phyloP scores from a whole-genome alignment of 1,284 basidiomycete species.

The Ceratobasidium sp. region DNA sequence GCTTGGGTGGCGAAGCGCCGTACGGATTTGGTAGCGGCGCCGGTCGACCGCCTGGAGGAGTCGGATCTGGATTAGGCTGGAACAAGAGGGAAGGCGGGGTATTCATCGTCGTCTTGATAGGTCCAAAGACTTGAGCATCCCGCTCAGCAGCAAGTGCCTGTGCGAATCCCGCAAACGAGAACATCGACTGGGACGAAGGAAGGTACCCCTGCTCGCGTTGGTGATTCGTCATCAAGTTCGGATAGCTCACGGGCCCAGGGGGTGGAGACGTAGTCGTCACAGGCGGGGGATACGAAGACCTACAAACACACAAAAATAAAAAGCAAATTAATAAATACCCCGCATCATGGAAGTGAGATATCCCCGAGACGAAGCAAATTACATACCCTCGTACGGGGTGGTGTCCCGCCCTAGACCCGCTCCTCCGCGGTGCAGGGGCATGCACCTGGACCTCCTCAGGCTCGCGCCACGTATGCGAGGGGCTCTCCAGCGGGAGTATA shows the following conservation, averaged over 20 bases:
- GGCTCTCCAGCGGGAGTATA: constrained; percentile 37
- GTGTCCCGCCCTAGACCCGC: constrained; percentile 5
- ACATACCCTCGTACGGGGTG: constrained; percentile 34
- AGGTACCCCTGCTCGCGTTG: constrained; percentile 74
- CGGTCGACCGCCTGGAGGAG: constrained; percentile 47
- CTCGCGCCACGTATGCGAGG: constrained; percentile 35
- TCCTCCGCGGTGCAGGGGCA: constrained; percentile 22
- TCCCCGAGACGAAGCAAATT: not conserved
- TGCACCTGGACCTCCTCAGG: constrained; percentile 31
- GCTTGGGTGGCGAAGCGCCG: constrained; percentile 46
- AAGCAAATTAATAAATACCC: not conserved
- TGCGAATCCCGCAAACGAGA: constrained; percentile 48
- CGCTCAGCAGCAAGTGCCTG: constrained; percentile 26
- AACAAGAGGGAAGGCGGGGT: constrained; percentile 50
- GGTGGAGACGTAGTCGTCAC: constrained; percentile 37
- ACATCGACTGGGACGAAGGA: constrained; percentile 68
- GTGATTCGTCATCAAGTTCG: constrained; percentile 68
- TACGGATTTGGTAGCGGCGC: constrained; percentile 48
- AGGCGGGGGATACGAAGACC: constrained; percentile 34
- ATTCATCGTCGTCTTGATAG: constrained; percentile 47
- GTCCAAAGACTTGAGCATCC: constrained; percentile 48
- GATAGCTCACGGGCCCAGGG: constrained; percentile 31
- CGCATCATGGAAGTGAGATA: not conserved
- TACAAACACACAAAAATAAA: not conserved
- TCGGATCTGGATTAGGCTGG: constrained; percentile 44